These are phyloP conservation scores for Arbutus unedo DNA, from an alignment of 148 eudicot species.

Conservation along the genomic window DNA sequence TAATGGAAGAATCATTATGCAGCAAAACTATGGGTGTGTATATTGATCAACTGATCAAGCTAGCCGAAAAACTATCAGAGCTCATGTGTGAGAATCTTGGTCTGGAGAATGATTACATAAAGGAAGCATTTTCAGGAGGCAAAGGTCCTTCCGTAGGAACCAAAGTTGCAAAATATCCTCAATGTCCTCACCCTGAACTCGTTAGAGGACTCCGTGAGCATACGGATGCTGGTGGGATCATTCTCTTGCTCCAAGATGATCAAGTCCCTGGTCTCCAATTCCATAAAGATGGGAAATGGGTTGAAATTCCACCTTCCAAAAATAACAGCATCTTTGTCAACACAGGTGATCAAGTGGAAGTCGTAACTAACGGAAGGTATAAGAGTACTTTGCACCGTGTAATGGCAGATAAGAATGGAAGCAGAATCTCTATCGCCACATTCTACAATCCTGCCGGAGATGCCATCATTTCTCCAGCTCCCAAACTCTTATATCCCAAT, in stretches of 20 bases:
- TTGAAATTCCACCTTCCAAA: conserved; percentile 69
- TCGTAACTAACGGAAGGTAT: conserved; percentile 66
- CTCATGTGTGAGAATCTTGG: conserved; percentile 80
- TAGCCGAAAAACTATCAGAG: conserved; percentile 67
- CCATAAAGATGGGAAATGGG: conserved; percentile 68
- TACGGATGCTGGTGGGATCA: conserved; percentile 89
- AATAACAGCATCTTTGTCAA: conserved; percentile 72
- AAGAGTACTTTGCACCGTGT: conserved; percentile 72
- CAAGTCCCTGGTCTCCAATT: conserved; percentile 87
- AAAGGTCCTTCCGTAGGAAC: conserved; percentile 69
- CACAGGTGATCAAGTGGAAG: conserved; percentile 78
- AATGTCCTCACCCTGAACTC: conserved; percentile 67
- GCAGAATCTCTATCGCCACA: conserved; percentile 76
- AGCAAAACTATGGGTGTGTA: conserved; percentile 64
- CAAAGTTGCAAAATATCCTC: conserved; percentile 78
- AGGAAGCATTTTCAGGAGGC: conserved; percentile 53
- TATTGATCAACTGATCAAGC: conserved; percentile 49
- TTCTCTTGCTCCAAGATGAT: conserved; percentile 81
- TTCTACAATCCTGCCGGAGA: conserved; percentile 82
- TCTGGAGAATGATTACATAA: conserved; percentile 45
- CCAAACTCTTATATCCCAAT: conserved; percentile 51
- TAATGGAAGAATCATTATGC: conserved; percentile 23
- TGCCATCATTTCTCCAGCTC: conserved; percentile 59
- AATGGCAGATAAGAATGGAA: conserved; percentile 59
- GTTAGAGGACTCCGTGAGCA: conserved; percentile 82